Evolutionary conservation across 2,329 filamentous ascomycete genomes (phyloP), one percentile per base, ranked within the genome.

Genomic region (Fusarium brevicatenulatum): DNA sequence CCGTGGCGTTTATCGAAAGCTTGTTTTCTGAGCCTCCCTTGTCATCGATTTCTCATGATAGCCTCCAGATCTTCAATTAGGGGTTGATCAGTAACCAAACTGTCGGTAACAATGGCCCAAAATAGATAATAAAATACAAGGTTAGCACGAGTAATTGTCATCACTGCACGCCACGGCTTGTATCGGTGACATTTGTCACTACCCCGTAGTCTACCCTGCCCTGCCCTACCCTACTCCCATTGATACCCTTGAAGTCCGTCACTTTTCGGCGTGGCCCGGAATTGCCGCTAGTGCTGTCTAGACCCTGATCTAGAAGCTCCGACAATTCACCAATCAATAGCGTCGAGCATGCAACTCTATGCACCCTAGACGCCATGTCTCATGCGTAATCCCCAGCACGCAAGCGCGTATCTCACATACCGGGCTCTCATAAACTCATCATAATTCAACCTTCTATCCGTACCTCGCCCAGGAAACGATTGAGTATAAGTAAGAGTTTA

Each of bases 311-410:
- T 49, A 54, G 40, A 53, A 30, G 52, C n/a, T 42, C 18, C 9
- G 23, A 9, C 21, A 36, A 8, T n/a, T 46, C 47, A 15, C 64
- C 64, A 67, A 67, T 67, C 36, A 58, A 52, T 23, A 58, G 32
- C 39, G 44, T 11, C 39, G 12, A 30, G 34, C 19, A 47, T 49
- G 64, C 54, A 52, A 19, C 9, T 40, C 10, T 28, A 28, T 7
- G 19, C 12, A 15, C 7, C 30, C 34, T 36, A 36, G 9, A 9
- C 36, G 9, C 36, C 4, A 10, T 28, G 13, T 6, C 9, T 8
- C 4, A 40, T 56, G 65, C 58, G 69, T 71, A 68, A 7, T 25
- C 36, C 2, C 37, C 23, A 46, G 57, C 69, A 71, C 63, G 56
- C 15, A 15, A 21, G 19, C 66, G 68, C 65, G 68, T 50, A 66